Conservation (phyloP, 106 monocot species). For the Dendrobium officinale region DNA sequence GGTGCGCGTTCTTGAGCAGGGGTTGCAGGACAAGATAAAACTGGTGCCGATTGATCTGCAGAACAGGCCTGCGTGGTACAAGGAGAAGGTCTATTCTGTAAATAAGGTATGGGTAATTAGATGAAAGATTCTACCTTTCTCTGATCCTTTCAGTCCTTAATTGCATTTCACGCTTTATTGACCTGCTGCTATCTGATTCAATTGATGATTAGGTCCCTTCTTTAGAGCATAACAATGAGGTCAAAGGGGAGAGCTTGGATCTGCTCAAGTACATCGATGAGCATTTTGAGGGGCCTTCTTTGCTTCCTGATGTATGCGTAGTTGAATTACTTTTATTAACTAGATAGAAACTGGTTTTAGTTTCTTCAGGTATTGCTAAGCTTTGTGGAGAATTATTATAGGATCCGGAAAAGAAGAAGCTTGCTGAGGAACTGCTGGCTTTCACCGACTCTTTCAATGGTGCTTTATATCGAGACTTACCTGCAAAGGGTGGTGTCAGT, state of each 20-base stretch:
- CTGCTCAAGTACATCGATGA: conserved; percentile 55
- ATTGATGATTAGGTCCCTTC: conserved; percentile 48
- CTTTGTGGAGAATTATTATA: conserved; percentile 16
- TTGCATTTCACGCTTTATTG: background rate
- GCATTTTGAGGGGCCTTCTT: conserved; percentile 59
- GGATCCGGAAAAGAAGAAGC: conserved; percentile 65
- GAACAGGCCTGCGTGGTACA: conserved; percentile 86
- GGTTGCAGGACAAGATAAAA: conserved; percentile 74
- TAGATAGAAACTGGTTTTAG: background rate
- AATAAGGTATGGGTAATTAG: conserved; percentile 51
- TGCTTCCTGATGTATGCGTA: conserved; percentile 55
- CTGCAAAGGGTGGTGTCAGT: conserved; percentile 40
- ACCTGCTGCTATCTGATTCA: background rate
- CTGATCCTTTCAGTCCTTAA: background rate
- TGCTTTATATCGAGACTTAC: conserved; percentile 18
- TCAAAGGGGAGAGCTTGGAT: conserved; percentile 70
- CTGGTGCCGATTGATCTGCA: conserved; percentile 62
- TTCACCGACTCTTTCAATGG: conserved; percentile 53
- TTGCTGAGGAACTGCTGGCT: conserved; percentile 69
- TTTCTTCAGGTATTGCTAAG: background rate
- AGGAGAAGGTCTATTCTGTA: conserved; percentile 80
- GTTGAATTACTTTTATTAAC: background rate
- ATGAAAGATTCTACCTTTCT: background rate
- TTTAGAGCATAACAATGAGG: conserved; percentile 69
- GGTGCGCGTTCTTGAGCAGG: conserved; percentile 26